These are phyloP conservation scores for Aspergillus nomiae DNA, from an alignment of 2,329 filamentous ascomycete species.

Conservation along the genomic window DNA sequence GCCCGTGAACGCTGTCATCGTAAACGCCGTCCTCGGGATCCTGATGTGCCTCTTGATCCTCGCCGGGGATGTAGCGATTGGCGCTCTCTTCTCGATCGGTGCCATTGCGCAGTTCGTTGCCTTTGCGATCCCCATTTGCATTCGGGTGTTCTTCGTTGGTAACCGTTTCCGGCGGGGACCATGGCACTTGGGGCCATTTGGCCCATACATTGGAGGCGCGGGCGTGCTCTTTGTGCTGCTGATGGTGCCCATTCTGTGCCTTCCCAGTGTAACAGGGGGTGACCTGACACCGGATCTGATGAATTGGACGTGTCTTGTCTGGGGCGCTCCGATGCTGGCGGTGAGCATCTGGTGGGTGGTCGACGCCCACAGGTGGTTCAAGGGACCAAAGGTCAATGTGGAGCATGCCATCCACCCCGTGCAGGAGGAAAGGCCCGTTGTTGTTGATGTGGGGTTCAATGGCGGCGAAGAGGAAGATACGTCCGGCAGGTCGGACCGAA, in stretches of 20 bases:
- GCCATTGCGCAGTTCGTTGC: constrained; percentile 67
- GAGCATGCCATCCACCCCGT: constrained; percentile 49
- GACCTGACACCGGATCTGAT: constrained; percentile 57
- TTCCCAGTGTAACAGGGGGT: constrained; percentile 60
- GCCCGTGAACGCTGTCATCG: constrained; percentile 71
- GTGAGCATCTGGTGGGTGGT: constrained; percentile 65
- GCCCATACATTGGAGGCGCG: constrained; percentile 57
- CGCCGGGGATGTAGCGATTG: constrained; percentile 62
- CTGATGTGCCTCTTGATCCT: constrained; percentile 66
- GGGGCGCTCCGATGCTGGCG: constrained; percentile 64
- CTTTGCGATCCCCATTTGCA: constrained; percentile 47
- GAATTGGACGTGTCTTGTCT: constrained; percentile 72
- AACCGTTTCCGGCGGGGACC: constrained; percentile 66
- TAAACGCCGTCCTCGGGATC: constrained; percentile 63
- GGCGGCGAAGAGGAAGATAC: not conserved
- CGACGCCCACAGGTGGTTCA: constrained; percentile 68
- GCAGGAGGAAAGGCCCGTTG: constrained; percentile 19
- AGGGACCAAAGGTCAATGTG: constrained; percentile 69
- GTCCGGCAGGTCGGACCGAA: constrained; percentile 8
- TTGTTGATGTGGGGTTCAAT: constrained; percentile 28
- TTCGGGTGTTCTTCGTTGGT: constrained; percentile 55
- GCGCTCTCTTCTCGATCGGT: constrained; percentile 70
- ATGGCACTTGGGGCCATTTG: constrained; percentile 66
- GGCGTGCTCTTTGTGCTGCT: constrained; percentile 63
- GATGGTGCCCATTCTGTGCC: constrained; percentile 69